Evolutionary conservation across 306 rosid species (phyloP), one percentile per base, ranked within the genome.

Genomic region (Prunus campanulata): DNA sequence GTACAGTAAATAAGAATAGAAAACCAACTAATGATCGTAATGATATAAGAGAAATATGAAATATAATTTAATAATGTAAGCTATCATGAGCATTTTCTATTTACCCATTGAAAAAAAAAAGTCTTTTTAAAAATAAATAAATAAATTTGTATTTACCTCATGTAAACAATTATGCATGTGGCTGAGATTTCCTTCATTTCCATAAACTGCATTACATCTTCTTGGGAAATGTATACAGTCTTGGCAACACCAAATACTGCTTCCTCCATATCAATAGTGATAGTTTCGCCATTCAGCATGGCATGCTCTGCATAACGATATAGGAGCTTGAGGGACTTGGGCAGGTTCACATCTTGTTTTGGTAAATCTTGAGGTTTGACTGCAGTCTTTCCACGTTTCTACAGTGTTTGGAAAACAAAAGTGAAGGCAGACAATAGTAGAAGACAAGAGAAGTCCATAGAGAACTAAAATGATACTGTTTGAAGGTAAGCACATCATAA

Each of bases 131-230:
- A 27, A 27, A 2, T 27, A 27, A 27, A 27, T 27, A 27, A 27
- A 27, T 27, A 27, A 27, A 27, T 27, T 52, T 15, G 27, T 22
- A 35, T 7, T 70, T 29, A 71, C 75, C 75, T 71, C 75, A 71
- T 71, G 75, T 52, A 71, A 24, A 71, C 75, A 30, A 59, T 71
- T 54, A 71, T 71, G 30, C 75, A 71, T 15, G 29, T 52, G 39
- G 75, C 48, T 16, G 75, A 46, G n/a, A 52, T 71, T 52, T 71
- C 75, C 63, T 71, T 71, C 64, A 71, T 71, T 71, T 71, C 75
- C 75, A 71, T 52, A 54, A 71, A 71, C 11, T 71, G 75, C 63
- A 71, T 19, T 10, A 71, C 27, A 30, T 52, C 75, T 71, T 71
- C 75, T 71, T 32, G 56, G 49, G 56, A 54, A 52, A 71, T 52